Evolutionary conservation across 371 early-diverging fungal species (phyloP), one percentile per base, ranked within the genome.

Genomic region (Circinella umbellata): DNA sequence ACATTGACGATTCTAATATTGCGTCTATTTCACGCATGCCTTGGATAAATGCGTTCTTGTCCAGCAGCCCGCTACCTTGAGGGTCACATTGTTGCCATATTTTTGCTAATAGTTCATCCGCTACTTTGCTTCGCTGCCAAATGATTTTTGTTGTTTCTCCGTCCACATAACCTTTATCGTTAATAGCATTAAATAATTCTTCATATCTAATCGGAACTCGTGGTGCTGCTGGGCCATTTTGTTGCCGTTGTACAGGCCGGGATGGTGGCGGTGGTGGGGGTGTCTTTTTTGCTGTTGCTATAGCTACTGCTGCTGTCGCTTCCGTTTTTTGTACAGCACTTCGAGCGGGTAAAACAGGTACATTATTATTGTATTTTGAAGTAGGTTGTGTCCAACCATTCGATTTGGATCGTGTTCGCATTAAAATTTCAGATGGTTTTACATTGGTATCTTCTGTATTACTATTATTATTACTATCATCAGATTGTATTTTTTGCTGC

Each of bases 11-110:
- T 35, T 48, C 48, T 46, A 83, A 68, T 36, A 76, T 46, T 38
- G 68, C 70, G 67, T 84, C 84, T 49, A 84, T 81, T 59, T 72
- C 76, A 42, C 73, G 68, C 84, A 84, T 81, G n/a, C 84, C 84
- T 54, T 78, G 70, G 54, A 84, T 69, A 73, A 84, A 84, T 0
- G 73, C 69, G 17, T 73, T 60, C 64, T 76, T 81, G 65, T 84
- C 79, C 42, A 84, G 73, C 65, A 84, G 64, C 20, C 84, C 84
- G 18, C 67, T 71, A 10, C 72, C 64, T 20, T 80, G 67, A 17
- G 76, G 80, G 68, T 81, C 81, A 65, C 81, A 81, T 47, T 84
- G 77, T 36, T 68, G 70, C 84, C 84, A 84, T 46, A 84, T 71
- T 57, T 67, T 59, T 18, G 81, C 78, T n/a, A 84, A 64, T 4